Evolutionary conservation across 2,329 filamentous ascomycete species (phyloP).

Genomic region (Aspergillus ochraceus): DNA sequence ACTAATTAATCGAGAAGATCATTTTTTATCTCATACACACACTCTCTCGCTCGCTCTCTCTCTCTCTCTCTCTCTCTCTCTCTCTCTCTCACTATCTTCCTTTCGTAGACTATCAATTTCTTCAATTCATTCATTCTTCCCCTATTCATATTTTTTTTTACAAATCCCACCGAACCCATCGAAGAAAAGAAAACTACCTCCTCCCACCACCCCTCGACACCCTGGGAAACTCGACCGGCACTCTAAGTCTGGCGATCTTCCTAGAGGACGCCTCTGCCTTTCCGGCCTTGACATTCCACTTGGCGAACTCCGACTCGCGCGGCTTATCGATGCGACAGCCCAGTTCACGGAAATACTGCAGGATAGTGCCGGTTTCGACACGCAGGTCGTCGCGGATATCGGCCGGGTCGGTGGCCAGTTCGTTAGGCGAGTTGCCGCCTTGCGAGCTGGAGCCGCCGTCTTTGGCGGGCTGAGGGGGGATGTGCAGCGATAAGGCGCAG

Average conservation of each 20-base stretch:
- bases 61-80: too few relatives aligned
- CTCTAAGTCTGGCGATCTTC: conserved; percentile 66
- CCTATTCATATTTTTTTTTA: too few relatives aligned
- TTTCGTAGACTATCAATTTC: too few relatives aligned
- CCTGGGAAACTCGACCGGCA: conserved; percentile 84
- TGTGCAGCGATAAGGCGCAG: conserved; percentile 47
- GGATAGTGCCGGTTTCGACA: conserved; percentile 34
- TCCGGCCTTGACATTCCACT: conserved; percentile 54
- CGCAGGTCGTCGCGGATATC: conserved; percentile 48
- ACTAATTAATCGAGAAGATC: too few relatives aligned
- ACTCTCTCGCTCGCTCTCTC: too few relatives aligned
- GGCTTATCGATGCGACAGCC: conserved; percentile 47
- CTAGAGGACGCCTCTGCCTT: conserved; percentile 56
- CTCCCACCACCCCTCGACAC: conserved; percentile 40
- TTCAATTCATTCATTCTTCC: too few relatives aligned
- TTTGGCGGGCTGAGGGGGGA: conserved; percentile 42
- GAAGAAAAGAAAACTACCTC: conserved; percentile 2
- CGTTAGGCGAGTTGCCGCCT: conserved; percentile 37
- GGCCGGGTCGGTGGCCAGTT: conserved; percentile 44
- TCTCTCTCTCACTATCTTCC: too few relatives aligned
- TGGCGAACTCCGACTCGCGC: conserved; percentile 41
- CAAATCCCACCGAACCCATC: background rate
- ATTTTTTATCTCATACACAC: too few relatives aligned
- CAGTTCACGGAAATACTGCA: conserved; percentile 48
- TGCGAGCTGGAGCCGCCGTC: conserved; percentile 37